Evolutionary conservation across 495 filamentous ascomycete genomes (phyloP).

Genomic region (Bacidia rubella): DNA sequence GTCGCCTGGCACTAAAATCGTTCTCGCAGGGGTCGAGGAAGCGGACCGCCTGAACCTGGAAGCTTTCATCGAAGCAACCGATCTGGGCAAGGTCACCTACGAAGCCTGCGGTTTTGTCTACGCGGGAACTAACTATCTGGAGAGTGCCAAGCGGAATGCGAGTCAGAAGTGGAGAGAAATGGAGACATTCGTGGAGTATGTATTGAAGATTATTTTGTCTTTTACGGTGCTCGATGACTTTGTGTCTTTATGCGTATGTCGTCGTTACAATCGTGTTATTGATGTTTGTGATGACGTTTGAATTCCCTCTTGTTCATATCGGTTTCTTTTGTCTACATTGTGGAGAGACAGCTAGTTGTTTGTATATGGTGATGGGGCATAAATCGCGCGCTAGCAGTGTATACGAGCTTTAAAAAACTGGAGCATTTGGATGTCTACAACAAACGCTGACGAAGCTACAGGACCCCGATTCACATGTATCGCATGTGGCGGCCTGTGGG

Average conservation of each 20-base stretch:
- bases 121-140: conserved; percentile 13
- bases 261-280: neutral
- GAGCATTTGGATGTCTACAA: neutral
- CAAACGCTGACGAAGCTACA: conserved; percentile 4
- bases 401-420: neutral
- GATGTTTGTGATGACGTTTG: neutral
- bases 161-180: conserved; percentile 14
- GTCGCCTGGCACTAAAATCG: neutral
- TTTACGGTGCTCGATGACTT: neutral
- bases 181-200: conserved; percentile 4
- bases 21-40: conserved; percentile 7
- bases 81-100: conserved; percentile 28
- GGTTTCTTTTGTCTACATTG: neutral
- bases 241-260: neutral
- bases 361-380: neutral
- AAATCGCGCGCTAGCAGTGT: neutral
- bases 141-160: conserved; percentile 13
- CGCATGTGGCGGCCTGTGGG: conserved; percentile 15
- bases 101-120: conserved; percentile 24
- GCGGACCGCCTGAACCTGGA: conserved; percentile 26
- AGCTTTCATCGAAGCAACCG: conserved; percentile 30
- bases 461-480: conserved; percentile 14
- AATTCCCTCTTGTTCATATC: neutral
- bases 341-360: neutral
- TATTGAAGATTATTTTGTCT: conserved; percentile 2